These are phyloP conservation scores for Trametes versicolor DNA, from an alignment of 1,284 basidiomycete genomes.

Conservation along the genomic window DNA sequence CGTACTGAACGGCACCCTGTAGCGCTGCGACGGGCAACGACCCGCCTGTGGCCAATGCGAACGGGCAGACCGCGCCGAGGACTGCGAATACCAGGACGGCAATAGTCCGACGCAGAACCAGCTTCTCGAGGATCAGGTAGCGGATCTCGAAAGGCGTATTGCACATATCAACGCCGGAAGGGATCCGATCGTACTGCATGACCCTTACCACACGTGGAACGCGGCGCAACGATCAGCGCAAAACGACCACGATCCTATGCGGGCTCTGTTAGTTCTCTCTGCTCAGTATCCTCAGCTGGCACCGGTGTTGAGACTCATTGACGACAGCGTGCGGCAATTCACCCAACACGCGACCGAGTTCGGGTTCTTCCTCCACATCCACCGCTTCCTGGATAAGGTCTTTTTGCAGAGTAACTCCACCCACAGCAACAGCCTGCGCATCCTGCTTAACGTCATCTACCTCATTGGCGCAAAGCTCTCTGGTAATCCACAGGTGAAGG, in stretches of 20 bases:
- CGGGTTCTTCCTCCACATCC: constrained; percentile 53
- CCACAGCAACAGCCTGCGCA: constrained; percentile 36
- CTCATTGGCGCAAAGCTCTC: constrained; percentile 41
- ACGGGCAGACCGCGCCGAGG: constrained; percentile 37
- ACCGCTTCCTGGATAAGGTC: constrained; percentile 46
- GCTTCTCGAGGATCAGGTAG: constrained; percentile 41
- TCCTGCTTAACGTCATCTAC: constrained; percentile 41
- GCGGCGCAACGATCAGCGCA: constrained; percentile 23
- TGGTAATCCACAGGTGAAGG: constrained; percentile 32
- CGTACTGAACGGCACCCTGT: background rate
- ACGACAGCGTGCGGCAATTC: constrained; percentile 40
- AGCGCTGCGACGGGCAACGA: constrained; percentile 45
- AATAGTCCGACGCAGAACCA: constrained; percentile 41
- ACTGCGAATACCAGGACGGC: constrained; percentile 46
- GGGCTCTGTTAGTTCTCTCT: constrained; percentile 32
- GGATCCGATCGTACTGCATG: constrained; percentile 38
- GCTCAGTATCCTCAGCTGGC: constrained; percentile 12
- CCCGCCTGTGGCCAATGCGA: constrained; percentile 44
- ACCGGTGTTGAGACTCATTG: constrained; percentile 17
- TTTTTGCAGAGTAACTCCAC: constrained; percentile 35
- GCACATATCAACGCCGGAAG: constrained; percentile 35
- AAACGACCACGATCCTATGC: constrained; percentile 25
- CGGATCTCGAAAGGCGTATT: constrained; percentile 41
- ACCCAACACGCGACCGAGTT: constrained; percentile 48
- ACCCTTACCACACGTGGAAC: constrained; percentile 40